Conservation (phyloP, 495 filamentous ascomycete genomes). For the Hypomontagnella monticulosa region DNA sequence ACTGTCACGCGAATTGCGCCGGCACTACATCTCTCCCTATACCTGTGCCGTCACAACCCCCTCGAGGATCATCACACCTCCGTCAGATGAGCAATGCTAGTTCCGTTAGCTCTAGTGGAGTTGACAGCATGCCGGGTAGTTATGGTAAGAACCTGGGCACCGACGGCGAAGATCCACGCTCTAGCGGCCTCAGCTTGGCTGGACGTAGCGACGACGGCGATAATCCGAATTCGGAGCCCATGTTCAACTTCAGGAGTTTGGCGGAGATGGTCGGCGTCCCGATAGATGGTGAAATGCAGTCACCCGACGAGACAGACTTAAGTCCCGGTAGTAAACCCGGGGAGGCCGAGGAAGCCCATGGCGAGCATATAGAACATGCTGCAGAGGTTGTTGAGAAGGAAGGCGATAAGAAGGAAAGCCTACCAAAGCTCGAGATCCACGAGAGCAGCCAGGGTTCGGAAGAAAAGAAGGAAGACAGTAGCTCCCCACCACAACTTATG, state of each 20-base stretch:
- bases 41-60: conserved; percentile 51
- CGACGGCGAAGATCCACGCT: conserved; percentile 57
- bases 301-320: conserved; percentile 14
- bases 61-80: conserved; percentile 70
- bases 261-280: conserved; percentile 80
- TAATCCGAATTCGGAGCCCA: conserved; percentile 70
- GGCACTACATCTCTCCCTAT: conserved; percentile 47
- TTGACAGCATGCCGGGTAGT: conserved; percentile 70
- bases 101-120: conserved; percentile 77
- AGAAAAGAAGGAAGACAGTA: conserved; percentile 8
- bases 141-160: conserved; percentile 50
- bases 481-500: conserved; percentile 47
- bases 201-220: conserved; percentile 55
- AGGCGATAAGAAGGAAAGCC: conserved; percentile 8
- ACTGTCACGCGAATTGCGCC: conserved; percentile 25
- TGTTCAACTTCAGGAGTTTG: conserved; percentile 93
- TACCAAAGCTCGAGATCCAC: conserved; percentile 17
- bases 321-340: conserved; percentile 18
- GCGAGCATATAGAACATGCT: conserved; percentile 41
- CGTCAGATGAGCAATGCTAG: conserved; percentile 85
- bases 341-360: conserved; percentile 36
- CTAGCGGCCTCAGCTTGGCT: conserved; percentile 54
- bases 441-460: conserved; percentile 11
- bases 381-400: neutral
- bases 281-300: conserved; percentile 48